Conservation (phyloP, 1,284 basidiomycete species). For the Blastosporella zonata region DNA sequence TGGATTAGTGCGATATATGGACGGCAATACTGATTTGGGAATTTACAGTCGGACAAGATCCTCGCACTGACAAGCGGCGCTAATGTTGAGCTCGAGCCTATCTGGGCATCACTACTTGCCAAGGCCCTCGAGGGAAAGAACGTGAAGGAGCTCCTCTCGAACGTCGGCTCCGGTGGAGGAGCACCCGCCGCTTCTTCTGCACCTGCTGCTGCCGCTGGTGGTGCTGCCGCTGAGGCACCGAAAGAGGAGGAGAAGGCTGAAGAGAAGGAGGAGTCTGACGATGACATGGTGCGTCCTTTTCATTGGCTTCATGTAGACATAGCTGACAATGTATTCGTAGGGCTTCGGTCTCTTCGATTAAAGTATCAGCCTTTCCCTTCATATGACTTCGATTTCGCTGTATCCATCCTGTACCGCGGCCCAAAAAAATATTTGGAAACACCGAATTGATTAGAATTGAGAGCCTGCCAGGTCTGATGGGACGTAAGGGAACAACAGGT, state of each 20-base stretch:
- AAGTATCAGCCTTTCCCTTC: constrained; percentile 5
- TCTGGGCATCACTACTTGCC: constrained; percentile 96
- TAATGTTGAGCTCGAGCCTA: constrained; percentile 86
- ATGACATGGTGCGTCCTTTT: constrained; percentile 77
- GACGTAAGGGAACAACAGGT: no score
- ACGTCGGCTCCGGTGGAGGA: constrained; percentile 84
- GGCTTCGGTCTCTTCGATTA: constrained; percentile 48
- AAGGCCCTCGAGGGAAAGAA: constrained; percentile 99
- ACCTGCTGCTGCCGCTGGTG: constrained; percentile 58
- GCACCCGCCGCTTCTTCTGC: constrained; percentile 67
- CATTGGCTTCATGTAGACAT: background rate
- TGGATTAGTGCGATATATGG: background rate
- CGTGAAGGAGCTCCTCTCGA: constrained; percentile 92
- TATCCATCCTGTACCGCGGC: constrained; percentile 15
- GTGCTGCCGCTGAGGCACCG: constrained; percentile 58
- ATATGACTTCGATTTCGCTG: constrained; percentile 14
- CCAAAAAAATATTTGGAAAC: constrained; percentile 17
- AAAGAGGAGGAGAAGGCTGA: constrained; percentile 77
- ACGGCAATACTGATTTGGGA: constrained; percentile 3
- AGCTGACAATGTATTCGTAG: constrained; percentile 20
- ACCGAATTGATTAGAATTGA: background rate
- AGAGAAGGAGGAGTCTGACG: constrained; percentile 89
- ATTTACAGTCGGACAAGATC: constrained; percentile 84
- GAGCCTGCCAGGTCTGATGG: background rate
- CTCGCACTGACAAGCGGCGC: constrained; percentile 81